Evolutionary conservation across 345 rosid genomes (phyloP).

Genomic region (Citrus glauca): DNA sequence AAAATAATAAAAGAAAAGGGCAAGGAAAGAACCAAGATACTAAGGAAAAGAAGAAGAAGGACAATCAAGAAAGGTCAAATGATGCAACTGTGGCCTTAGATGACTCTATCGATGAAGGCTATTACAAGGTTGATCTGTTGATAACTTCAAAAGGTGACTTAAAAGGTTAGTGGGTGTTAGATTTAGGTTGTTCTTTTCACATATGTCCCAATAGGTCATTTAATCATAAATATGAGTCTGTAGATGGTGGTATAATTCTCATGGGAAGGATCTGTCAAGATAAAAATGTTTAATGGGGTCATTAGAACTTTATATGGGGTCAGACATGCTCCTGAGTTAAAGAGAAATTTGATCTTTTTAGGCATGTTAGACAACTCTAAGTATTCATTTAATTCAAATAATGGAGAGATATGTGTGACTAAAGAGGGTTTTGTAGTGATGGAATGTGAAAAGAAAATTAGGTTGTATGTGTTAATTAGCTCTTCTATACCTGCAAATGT

Average conservation of each 20-base stretch:
- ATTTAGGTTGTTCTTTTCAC: too few relatives aligned
- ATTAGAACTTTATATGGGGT: not conserved
- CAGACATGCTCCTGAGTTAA: not conserved
- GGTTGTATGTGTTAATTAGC: not conserved
- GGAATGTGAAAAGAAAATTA: not conserved
- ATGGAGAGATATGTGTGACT: not conserved
- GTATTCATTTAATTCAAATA: not conserved
- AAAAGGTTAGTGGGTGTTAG: too few relatives aligned
- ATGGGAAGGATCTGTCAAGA: not conserved
- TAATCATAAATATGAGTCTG: too few relatives aligned
- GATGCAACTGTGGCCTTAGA: too few relatives aligned
- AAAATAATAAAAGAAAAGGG: too few relatives aligned
- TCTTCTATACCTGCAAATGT: not conserved
- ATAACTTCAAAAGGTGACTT: too few relatives aligned
- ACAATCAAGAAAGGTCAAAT: too few relatives aligned
- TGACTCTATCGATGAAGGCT: too few relatives aligned
- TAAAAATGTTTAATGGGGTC: not conserved
- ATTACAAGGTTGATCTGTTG: too few relatives aligned
- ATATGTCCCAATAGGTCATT: too few relatives aligned
- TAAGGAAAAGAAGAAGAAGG: too few relatives aligned
- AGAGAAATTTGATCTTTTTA: not conserved
- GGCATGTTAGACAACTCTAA: not conserved
- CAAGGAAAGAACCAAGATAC: too few relatives aligned
- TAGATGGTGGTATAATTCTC: not conserved
- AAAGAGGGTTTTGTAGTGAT: not conserved